phyloP scores from a whole-genome alignment of 2,329 filamentous ascomycete species.

The Emmonsiellopsis sp. region DNA sequence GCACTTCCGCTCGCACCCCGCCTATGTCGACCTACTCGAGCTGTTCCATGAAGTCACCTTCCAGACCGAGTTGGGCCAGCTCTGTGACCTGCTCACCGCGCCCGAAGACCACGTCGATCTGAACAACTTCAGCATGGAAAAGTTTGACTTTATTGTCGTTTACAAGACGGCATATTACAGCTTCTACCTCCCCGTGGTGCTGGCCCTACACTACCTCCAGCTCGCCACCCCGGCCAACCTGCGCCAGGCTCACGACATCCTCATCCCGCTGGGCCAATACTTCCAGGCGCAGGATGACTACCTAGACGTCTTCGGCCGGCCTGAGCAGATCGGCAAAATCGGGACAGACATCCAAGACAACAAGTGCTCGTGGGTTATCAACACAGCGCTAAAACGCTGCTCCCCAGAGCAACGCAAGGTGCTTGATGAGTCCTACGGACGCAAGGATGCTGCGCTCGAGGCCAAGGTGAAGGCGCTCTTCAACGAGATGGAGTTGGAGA shows the following conservation, averaged over 20 bases:
- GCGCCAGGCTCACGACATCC: slow-evolving; percentile 77
- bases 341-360: slow-evolving; percentile 99
- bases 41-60: slow-evolving; percentile 91
- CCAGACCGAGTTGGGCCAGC: slow-evolving; percentile 92
- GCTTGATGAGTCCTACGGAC: slow-evolving; percentile 87
- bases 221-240: slow-evolving; percentile 83
- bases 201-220: slow-evolving; percentile 77
- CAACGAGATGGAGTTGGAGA: slow-evolving; percentile 73
- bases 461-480: slow-evolving; percentile 81
- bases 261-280: slow-evolving; percentile 96
- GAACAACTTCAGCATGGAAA: slow-evolving; percentile 88
- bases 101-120: slow-evolving; percentile 91
- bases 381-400: slow-evolving; percentile 75
- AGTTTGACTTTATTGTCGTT: slow-evolving; percentile 97
- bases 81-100: slow-evolving; percentile 89
- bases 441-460: slow-evolving; percentile 78
- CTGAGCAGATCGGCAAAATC: slow-evolving; percentile 92
- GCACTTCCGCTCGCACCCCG: slow-evolving; percentile 78
- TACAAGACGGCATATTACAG: slow-evolving; percentile 99
- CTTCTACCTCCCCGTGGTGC: slow-evolving; percentile 93
- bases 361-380: slow-evolving; percentile 98
- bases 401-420: slow-evolving; percentile 78
- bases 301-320: slow-evolving; percentile 93
- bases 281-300: slow-evolving; percentile 99
- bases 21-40: slow-evolving; percentile 86